phyloP scores from a whole-genome alignment of 768 basidiomycete genomes.

The Punctularia strigosozonata region DNA sequence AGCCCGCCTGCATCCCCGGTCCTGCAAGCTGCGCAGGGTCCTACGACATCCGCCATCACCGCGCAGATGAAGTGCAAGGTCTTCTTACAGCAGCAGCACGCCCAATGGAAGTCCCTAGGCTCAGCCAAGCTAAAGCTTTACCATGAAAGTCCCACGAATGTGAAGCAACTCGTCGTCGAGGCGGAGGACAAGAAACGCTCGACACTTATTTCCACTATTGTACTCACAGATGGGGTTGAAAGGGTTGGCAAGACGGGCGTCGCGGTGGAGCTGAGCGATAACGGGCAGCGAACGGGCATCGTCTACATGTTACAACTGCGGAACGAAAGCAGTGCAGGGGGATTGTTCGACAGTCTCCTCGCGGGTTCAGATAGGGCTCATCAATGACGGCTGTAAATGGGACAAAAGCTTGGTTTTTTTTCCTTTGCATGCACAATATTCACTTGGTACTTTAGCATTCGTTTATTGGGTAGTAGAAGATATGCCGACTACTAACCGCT shows the following conservation, averaged over 20 bases:
- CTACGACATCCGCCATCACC: constrained; percentile 65
- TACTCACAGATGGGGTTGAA: constrained; percentile 93
- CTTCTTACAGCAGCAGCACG: constrained; percentile 89
- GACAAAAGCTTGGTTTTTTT: no score
- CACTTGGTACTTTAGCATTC: no score
- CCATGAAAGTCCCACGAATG: constrained; percentile 69
- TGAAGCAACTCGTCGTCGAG: constrained; percentile 95
- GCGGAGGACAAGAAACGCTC: constrained; percentile 65
- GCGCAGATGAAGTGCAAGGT: constrained; percentile 98
- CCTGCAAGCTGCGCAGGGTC: constrained; percentile 46
- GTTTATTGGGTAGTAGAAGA: no score
- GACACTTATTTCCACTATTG: constrained; percentile 88
- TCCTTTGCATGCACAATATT: no score
- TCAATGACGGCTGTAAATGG: no score
- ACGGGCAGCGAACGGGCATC: constrained; percentile 85
- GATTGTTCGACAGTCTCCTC: constrained; percentile 77
- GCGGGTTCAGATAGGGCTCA: constrained; percentile 80
- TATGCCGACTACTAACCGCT: no score
- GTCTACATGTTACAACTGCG: constrained; percentile 96
- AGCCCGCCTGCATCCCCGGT: constrained; percentile 82
- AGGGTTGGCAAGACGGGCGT: constrained; percentile 98
- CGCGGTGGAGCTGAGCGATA: constrained; percentile 89
- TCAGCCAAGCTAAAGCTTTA: constrained; percentile 82
- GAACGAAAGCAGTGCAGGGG: constrained; percentile 77
- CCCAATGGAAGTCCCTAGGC: constrained; percentile 97